Conservation (phyloP, 805 yeast species). For the Wickerhamomyces queroliae region DNA sequence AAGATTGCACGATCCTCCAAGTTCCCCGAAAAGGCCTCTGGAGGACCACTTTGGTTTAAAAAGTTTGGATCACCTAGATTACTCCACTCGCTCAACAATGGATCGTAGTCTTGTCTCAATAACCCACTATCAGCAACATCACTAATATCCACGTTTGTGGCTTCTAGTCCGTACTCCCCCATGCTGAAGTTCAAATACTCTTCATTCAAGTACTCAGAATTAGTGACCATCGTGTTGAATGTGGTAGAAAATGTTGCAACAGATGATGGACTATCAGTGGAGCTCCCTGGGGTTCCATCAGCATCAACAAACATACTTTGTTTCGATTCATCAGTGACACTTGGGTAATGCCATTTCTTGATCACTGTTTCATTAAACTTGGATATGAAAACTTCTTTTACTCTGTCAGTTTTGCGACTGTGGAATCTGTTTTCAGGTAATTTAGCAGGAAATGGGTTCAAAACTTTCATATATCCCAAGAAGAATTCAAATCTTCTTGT, state of each 20-base stretch:
- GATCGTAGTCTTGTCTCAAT: conserved; percentile 9
- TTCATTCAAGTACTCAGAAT: conserved; percentile 3
- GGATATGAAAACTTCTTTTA: conserved; percentile 11
- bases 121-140: conserved; percentile 7
- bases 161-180: neutral
- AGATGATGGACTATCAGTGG: neutral
- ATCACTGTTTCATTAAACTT: conserved; percentile 10
- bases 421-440: conserved; percentile 11
- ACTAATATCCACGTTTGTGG: neutral
- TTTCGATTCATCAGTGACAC: too few relatives aligned
- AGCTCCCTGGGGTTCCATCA: neutral
- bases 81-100: conserved; percentile 7
- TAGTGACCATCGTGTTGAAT: conserved; percentile 11
- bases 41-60: neutral
- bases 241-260: conserved; percentile 5
- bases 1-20: conserved; percentile 15
- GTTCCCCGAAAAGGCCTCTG: conserved; percentile 4
- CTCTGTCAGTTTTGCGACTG: conserved; percentile 13
- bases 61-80: neutral
- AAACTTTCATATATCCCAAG: conserved; percentile 15
- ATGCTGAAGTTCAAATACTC: neutral
- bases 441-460: conserved; percentile 15
- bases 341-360: conserved; percentile 17
- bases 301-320: too few relatives aligned
- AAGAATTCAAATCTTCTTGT: conserved; percentile 18